Evolutionary conservation across 2,329 filamentous ascomycete species (phyloP).

Genomic region (Dactylellina cionopaga): DNA sequence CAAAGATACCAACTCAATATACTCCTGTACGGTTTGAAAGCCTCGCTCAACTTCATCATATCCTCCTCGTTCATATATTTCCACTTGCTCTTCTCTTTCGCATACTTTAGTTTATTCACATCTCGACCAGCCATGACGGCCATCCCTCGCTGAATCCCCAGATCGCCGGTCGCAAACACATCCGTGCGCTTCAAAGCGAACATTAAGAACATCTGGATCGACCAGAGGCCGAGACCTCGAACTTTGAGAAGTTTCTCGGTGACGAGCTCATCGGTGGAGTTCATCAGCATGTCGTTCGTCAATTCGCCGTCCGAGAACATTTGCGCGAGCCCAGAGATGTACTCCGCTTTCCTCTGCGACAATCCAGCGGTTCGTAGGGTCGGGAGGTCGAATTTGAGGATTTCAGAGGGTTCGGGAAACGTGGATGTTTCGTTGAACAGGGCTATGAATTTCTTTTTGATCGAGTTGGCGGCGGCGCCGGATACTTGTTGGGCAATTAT

Average conservation of each 20-base stretch:
- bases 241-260: slow-evolving; percentile 84
- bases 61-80: slow-evolving; percentile 97
- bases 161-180: slow-evolving; percentile 89
- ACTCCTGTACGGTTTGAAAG: slow-evolving; percentile 80
- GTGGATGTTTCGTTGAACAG: slow-evolving; percentile 69
- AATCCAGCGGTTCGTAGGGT: slow-evolving; percentile 84
- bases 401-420: slow-evolving; percentile 81
- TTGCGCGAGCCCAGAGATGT: slow-evolving; percentile 83
- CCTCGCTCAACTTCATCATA: slow-evolving; percentile 83
- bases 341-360: slow-evolving; percentile 94
- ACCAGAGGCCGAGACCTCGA: slow-evolving; percentile 87
- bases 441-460: slow-evolving; percentile 83
- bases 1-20: slow-evolving; percentile 73
- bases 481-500: slow-evolving; percentile 98
- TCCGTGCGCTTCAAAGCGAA: slow-evolving; percentile 95
- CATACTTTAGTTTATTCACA: slow-evolving; percentile 79
- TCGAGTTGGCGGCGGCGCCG: slow-evolving; percentile 86
- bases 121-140: slow-evolving; percentile 85
- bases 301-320: slow-evolving; percentile 82
- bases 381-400: slow-evolving; percentile 72
- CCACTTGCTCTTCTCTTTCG: slow-evolving; percentile 78
- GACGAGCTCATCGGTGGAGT: slow-evolving; percentile 85
- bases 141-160: slow-evolving; percentile 95
- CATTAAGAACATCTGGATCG: slow-evolving; percentile 96
- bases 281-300: slow-evolving; percentile 77